phyloP scores from a whole-genome alignment of 768 basidiomycete species.

The Serendipita sp. region DNA sequence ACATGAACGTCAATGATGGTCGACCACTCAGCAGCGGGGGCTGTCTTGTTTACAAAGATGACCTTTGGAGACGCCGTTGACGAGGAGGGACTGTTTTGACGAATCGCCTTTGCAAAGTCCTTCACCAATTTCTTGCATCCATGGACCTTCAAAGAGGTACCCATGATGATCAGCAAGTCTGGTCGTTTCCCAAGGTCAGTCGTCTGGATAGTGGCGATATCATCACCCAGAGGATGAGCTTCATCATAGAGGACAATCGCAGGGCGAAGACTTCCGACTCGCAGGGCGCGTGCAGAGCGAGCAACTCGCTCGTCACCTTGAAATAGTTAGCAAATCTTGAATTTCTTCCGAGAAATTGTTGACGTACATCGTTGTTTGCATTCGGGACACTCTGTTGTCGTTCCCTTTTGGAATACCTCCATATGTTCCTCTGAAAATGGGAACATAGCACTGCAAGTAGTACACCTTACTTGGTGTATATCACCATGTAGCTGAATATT shows the following conservation, averaged over 20 bases:
- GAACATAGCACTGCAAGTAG: slow-evolving; percentile 65
- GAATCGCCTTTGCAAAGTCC: slow-evolving; percentile 79
- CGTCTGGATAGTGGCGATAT: slow-evolving; percentile 69
- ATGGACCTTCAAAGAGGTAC: slow-evolving; percentile 91
- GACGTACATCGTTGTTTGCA: slow-evolving; percentile 65
- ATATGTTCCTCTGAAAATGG: slow-evolving; percentile 51
- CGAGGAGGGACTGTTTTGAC: slow-evolving; percentile 27
- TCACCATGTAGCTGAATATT: slow-evolving; percentile 93
- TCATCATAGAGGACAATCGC: slow-evolving; percentile 94
- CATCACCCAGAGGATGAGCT: slow-evolving; percentile 78
- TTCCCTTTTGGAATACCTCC: slow-evolving; percentile 46
- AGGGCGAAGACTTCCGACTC: slow-evolving; percentile 76
- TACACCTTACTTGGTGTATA: slow-evolving; percentile 80
- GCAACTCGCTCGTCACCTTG: slow-evolving; percentile 63
- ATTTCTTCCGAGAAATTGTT: slow-evolving; percentile 6
- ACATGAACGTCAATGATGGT: slow-evolving; percentile 83
- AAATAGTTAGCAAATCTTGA: slow-evolving; percentile 12
- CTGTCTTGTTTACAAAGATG: slow-evolving; percentile 81
- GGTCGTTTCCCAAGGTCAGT: slow-evolving; percentile 65
- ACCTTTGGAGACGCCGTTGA: slow-evolving; percentile 33
- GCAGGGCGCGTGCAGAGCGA: slow-evolving; percentile 62
- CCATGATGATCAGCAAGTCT: slow-evolving; percentile 92
- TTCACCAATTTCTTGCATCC: slow-evolving; percentile 87
- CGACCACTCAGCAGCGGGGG: slow-evolving; percentile 75
- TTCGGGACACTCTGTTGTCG: slow-evolving; percentile 73